Evolutionary conservation across 306 rosid genomes (phyloP), one percentile per base, ranked within the genome.

Genomic region (Casuarina cunninghamiana): DNA sequence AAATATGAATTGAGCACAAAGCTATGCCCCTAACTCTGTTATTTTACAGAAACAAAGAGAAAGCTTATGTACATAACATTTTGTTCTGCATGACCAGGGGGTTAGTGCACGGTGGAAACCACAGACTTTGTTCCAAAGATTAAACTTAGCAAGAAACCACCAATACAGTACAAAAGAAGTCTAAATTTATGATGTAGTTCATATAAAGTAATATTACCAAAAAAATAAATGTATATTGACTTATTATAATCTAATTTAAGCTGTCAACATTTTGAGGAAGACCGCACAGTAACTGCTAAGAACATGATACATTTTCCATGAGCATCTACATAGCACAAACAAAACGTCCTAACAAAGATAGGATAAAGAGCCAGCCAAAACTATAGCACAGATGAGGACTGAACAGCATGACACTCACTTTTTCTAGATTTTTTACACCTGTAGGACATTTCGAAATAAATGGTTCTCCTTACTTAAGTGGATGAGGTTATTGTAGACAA

Each of bases 301-400:
- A 38, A 13, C 4, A 63, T 32, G 5, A 37, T 38, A 15, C 21
- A 35, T 35, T 12, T 38, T 63, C 45, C 38, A 35, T 5, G 19
- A 63, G 69, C 43, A 63, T 35, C 69, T 38, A 63, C 37, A 38
- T 57, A 45, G 69, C 45, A 63, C 45, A 37, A 13, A 62, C 68
- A 32, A 32, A 10, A 63, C 16, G 44, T 15, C 11, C 21, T 57
- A 21, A 57, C 63, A 57, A 57, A 51, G 17, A 57, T 5, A 57
- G 63, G 9, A 12, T 57, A 4, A 13, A 57, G 63, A 57, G 63
- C 32, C 44, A 13, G 38, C 69, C 9, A 38, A 38, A 37, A 12
- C 21, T 37, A 38, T 38, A 38, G 69, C 69, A 63, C 11, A 5
- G 45, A 38, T 39, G 44, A 63, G 44, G 13, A 63, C 69, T 2